A percentile compares a stretch with the other conserved stretches of the same genome.
Conservation (phyloP, 2,329 filamentous ascomycete genomes). For the Claviceps sorghi region DNA sequence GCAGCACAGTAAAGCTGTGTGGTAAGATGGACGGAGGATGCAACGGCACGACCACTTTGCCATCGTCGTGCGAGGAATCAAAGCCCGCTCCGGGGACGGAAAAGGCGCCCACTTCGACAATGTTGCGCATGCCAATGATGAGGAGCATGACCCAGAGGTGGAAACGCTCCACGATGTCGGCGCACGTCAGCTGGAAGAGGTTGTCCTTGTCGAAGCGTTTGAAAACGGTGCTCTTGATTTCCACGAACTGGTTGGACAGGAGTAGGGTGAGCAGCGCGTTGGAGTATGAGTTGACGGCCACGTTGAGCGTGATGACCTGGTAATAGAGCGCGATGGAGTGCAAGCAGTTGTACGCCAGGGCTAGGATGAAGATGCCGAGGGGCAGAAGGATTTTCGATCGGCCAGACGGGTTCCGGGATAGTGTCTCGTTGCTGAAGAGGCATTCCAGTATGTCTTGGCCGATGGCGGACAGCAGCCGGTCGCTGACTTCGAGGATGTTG, state of each 20-base stretch:
- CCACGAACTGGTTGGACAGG: constrained; percentile 95
- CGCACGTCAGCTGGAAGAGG: constrained; percentile 88
- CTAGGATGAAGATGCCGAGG: constrained; percentile 78
- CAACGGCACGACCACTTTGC: constrained; percentile 42
- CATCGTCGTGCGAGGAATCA: constrained; percentile 30
- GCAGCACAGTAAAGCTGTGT: constrained; percentile 79
- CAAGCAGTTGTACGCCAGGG: constrained; percentile 72
- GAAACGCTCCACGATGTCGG: constrained; percentile 92
- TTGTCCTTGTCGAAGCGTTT: constrained; percentile 99
- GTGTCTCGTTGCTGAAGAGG: constrained; percentile 80
- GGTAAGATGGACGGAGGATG: constrained; percentile 66
- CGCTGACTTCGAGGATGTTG: constrained; percentile 87
- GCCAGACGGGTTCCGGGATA: constrained; percentile 75
- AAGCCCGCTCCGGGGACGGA: constrained; percentile 43
- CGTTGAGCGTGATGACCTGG: constrained; percentile 93
- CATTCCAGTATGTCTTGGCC: constrained; percentile 96
- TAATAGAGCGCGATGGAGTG: constrained; percentile 87
- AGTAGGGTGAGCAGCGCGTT: constrained; percentile 86
- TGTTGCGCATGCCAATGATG: constrained; percentile 90
- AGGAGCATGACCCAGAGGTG: constrained; percentile 95
- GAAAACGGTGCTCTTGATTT: constrained; percentile 97
- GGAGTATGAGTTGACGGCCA: constrained; percentile 96
- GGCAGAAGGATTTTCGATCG: constrained; percentile 83
- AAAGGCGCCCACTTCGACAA: constrained; percentile 85
- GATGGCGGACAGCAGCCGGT: constrained; percentile 76